Evolutionary conservation across 2,329 filamentous ascomycete species (phyloP), one percentile per base, ranked within the genome.

Genomic region (Periconia sp.): DNA sequence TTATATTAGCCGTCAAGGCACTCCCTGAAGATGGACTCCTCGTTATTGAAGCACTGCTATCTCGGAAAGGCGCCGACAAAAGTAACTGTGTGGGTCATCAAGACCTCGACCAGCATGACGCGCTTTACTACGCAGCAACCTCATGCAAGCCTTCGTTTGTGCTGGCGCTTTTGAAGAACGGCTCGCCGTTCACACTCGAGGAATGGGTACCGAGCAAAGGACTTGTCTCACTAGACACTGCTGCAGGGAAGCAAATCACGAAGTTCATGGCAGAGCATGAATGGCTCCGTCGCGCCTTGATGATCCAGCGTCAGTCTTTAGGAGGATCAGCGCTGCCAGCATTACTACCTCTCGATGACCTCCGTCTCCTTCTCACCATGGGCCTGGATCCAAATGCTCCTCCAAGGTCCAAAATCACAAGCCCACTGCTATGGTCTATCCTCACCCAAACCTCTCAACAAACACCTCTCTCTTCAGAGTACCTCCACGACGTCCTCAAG

Each of bases 1-100:
- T 72, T n/a, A 72, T 72, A 41, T 53, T 62, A 27, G 70, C 70
- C 2, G 50, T 68, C 35, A 70, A 61, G 20, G 58, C 54, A 5
- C 60, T 71, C 11, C 65, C 66, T 0, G 66, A 67, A 45, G 63
- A 70, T 7, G 70, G 69, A 0, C 7, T 70, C 2, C 59, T 61
- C 1, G 58, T 71, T 11, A 37, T 72, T 5, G 63, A 72, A 46
- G 57, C 55, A 10, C 47, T 72, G 1, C 53, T 72, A 2, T 48
- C 50, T 3, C 57, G 65, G 49, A 61, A 54, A 18, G 52, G 53
- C 2, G 53, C 60, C 10, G 56, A 58, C 19, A 58, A 56, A 49
- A 58, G 58, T 45, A 70, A 71, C 31, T 72, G 69, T 47, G 60
- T 67, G 11, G 59, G 58, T 8, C 70, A 72, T 33, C 66, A 71